These are phyloP conservation scores for Microbotryomycetes sp. DNA, from an alignment of 1,284 basidiomycete genomes.

Conservation along the genomic window DNA sequence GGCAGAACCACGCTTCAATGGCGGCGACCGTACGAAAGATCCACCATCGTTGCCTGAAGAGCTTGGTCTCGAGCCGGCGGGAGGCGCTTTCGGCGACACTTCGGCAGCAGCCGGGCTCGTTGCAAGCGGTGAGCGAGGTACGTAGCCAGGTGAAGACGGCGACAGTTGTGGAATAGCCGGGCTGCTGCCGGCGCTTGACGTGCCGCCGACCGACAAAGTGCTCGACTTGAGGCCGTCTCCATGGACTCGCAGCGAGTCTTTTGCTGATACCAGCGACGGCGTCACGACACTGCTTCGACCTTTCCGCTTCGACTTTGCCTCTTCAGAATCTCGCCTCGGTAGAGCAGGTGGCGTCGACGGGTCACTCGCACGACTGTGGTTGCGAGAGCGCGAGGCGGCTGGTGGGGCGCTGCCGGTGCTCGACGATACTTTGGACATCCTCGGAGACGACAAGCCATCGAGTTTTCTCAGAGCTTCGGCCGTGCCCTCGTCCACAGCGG, in stretches of 20 bases:
- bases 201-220: not conserved
- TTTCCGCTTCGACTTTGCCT: constrained; percentile 49
- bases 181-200: not conserved
- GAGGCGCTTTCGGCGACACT: constrained; percentile 2
- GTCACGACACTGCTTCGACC: constrained; percentile 22
- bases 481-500: constrained; percentile 75
- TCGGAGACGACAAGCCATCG: constrained; percentile 58
- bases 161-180: not conserved
- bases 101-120: not conserved
- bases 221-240: not conserved
- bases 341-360: not conserved
- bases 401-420: constrained; percentile 47
- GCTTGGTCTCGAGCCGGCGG: not conserved
- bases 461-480: constrained; percentile 86
- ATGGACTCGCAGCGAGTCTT: not conserved
- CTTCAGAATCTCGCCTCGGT: constrained; percentile 56
- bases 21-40: not conserved
- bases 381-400: constrained; percentile 50
- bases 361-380: constrained; percentile 48
- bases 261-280: not conserved
- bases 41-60: not conserved
- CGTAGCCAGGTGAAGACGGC: not conserved
- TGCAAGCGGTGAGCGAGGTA: not conserved
- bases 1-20: constrained; percentile 68
- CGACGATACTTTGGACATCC: constrained; percentile 21